Evolutionary conservation across 441 rosid genomes (phyloP), one percentile per base, ranked within the genome.

Genomic region (Syzygium syzygioides): DNA sequence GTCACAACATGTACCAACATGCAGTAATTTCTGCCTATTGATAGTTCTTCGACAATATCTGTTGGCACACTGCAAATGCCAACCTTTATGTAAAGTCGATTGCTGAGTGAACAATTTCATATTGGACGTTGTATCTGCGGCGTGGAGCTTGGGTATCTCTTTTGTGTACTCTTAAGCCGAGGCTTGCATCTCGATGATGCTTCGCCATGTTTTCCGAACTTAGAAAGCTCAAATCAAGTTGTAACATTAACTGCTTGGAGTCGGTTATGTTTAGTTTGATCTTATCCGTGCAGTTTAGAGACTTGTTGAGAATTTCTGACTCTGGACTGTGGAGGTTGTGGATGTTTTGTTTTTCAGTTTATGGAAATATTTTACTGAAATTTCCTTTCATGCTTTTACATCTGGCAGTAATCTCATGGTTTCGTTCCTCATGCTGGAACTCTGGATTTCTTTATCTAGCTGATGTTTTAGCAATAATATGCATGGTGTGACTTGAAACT

Each of bases 61-160:
- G 79, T 68, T 3, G 48, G 26, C 79, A 68, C 25, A 14, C 48
- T 34, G 19, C 48, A 68, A 19, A 68, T 68, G 48, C 48, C 48
- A 18, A 34, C 79, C 48, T 1, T 34, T 68, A 34, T 18, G 32
- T 34, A 20, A 32, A 18, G 14, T 34, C 37, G 48, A 68, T 19
- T 19, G 48, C 4, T 37, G 80, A 34, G 80, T 34, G 80, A 23
- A 71, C 79, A 18, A 66, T 66, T 9, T 66, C 1, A 9, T 1
- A 18, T 9, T 23, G 0, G 45, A 66, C 1, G 2, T 17, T 34
- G 48, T 34, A 68, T 3, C 50, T 34, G 28, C 0, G 4, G 80
- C 26, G 1, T 68, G 80, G 1, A 18, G 28, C 11, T 68, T 17
- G 15, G 80, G 8, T 68, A 37, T 6, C 83, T 76, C 52, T 37